These are phyloP conservation scores for Ambrosiella beaveri DNA, from an alignment of 2,329 filamentous ascomycete species.

Conservation along the genomic window DNA sequence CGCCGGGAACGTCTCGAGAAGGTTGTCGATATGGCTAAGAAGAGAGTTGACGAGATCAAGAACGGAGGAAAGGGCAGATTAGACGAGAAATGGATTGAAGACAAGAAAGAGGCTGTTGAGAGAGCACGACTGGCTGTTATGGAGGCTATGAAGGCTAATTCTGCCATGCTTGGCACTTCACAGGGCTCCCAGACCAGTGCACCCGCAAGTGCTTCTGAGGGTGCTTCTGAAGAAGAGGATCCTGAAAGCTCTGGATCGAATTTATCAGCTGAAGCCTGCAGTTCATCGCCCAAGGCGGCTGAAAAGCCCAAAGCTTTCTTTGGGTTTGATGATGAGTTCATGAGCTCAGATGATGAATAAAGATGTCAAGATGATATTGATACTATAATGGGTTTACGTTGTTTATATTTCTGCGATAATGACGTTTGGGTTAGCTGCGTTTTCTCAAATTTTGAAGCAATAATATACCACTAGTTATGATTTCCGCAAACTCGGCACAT, in stretches of 20 bases:
- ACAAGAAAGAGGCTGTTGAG: slow-evolving; percentile 78
- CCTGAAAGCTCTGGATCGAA: slow-evolving; percentile 13
- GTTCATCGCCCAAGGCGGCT: slow-evolving; percentile 17
- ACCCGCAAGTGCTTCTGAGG: slow-evolving; percentile 5
- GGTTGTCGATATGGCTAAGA: slow-evolving; percentile 70
- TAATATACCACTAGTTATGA: no score
- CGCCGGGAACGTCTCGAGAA: slow-evolving; percentile 72
- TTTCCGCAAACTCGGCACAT: neutral
- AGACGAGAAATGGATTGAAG: slow-evolving; percentile 87
- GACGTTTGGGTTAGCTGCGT: no score
- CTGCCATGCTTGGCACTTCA: slow-evolving; percentile 36
- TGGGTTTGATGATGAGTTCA: slow-evolving; percentile 63
- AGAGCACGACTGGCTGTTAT: slow-evolving; percentile 62
- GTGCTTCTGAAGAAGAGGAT: slow-evolving; percentile 14
- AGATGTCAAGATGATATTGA: neutral
- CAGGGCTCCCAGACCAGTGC: slow-evolving; percentile 26
- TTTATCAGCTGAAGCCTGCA: neutral
- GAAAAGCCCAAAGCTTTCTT: slow-evolving; percentile 36
- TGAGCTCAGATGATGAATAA: slow-evolving; percentile 38
- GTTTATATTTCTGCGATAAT: neutral
- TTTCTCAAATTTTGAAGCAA: no score
- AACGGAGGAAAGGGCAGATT: slow-evolving; percentile 51
- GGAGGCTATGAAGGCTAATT: slow-evolving; percentile 48
- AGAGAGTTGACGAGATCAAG: slow-evolving; percentile 65
- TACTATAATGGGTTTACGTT: neutral